These are phyloP conservation scores for Citrus mangshanensis DNA, from an alignment of 345 rosid species.

Conservation along the genomic window DNA sequence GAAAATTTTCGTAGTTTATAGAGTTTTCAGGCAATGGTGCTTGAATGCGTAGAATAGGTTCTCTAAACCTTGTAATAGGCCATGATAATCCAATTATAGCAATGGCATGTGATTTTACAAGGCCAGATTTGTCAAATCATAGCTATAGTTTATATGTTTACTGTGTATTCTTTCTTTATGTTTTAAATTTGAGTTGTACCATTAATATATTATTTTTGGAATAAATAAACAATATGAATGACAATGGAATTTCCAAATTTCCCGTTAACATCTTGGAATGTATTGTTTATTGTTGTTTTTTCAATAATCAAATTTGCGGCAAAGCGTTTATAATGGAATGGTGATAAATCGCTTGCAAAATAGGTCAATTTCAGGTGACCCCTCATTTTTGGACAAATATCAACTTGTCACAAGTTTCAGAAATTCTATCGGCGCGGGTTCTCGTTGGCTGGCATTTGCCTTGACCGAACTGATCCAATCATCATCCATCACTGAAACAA, in stretches of 20 bases:
- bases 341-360: not conserved
- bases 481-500: not conserved
- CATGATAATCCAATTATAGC: not conserved
- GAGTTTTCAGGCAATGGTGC: conserved; percentile 2
- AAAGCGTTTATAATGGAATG: not conserved
- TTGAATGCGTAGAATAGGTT: conserved; percentile 1
- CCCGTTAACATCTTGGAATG: not conserved
- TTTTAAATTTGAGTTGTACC: not conserved
- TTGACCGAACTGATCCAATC: not conserved
- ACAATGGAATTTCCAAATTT: not conserved
- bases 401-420: not conserved
- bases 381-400: not conserved
- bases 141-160: not conserved
- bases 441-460: not conserved
- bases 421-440: not conserved
- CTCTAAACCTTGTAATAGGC: not conserved
- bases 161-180: not conserved
- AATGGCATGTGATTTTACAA: not conserved
- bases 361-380: not conserved
- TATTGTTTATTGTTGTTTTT: not conserved
- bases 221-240: not conserved
- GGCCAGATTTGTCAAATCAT: not conserved
- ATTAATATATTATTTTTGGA: not conserved
- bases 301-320: not conserved
- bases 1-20: not conserved